phyloP scores from a whole-genome alignment of 768 basidiomycete genomes.

The Lactarius psammicola region DNA sequence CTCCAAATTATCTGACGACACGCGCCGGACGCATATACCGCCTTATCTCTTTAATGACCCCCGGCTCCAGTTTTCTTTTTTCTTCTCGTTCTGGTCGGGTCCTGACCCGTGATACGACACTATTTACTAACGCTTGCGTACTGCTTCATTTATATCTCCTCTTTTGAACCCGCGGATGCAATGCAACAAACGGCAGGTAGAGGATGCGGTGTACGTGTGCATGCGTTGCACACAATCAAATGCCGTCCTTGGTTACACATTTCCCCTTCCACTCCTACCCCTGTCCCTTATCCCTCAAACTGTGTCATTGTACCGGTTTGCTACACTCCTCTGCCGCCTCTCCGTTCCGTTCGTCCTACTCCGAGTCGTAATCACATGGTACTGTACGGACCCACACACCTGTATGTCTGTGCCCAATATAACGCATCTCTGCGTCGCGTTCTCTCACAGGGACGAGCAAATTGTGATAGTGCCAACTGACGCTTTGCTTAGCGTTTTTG shows the following conservation, averaged over 20 bases:
- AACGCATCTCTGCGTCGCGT: slow-evolving; percentile 1
- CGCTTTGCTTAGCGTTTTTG: neutral
- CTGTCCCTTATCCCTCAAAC: neutral
- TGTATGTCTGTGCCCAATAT: slow-evolving; percentile 24
- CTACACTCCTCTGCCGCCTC: neutral
- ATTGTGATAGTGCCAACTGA: neutral
- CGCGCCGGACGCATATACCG: slow-evolving; percentile 22
- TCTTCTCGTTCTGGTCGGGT: slow-evolving; percentile 2
- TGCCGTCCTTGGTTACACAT: slow-evolving; percentile 7
- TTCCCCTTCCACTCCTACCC: neutral
- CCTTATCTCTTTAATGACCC: slow-evolving; percentile 6
- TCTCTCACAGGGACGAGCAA: neutral
- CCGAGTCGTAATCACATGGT: neutral
- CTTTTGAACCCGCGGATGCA: slow-evolving; percentile 10
- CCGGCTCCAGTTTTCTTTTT: neutral
- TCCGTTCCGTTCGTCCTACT: neutral
- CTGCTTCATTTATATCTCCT: slow-evolving; percentile 7
- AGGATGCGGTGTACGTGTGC: neutral
- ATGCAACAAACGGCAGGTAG: slow-evolving; percentile 12
- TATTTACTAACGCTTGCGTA: slow-evolving; percentile 18
- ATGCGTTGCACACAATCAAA: neutral
- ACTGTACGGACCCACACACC: slow-evolving; percentile 19
- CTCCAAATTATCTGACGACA: slow-evolving; percentile 58
- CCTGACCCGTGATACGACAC: slow-evolving; percentile 2
- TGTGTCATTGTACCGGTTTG: neutral